Evolutionary conservation across 345 rosid species (phyloP), one percentile per base, ranked within the genome.

Genomic region (Cardiospermum halicacabum): DNA sequence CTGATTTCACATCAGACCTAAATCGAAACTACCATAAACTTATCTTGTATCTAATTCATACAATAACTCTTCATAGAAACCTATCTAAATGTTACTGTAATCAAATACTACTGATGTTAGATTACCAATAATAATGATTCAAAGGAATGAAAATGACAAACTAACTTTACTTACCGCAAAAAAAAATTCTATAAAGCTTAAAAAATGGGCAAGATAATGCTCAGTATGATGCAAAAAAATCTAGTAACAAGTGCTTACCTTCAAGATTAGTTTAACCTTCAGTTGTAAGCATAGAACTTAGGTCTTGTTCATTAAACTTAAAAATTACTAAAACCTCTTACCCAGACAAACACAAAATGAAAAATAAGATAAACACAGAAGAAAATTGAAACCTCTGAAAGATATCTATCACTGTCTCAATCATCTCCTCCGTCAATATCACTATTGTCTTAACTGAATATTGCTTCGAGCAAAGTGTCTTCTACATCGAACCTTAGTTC

Each of bases 401-500:
- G 77, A 77, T 81, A 90, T 72, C 91, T 95, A 70, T 93, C 96
- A 75, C 88, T 93, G 54, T 81, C 89, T 4, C 91, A 88, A 72
- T 86, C 89, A 81, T 79, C 83, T 62, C n/a, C n/a, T n/a, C 16
- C 79, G 7, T 60, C 72, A 56, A 31, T 68, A 71, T 75, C 85
- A 48, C 65, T 64, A 49, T 67, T 80, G 64, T 80, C 83, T 21
- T 77, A 86, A 56, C 74, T 60, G n/a, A 88, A 83, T 42, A 88
- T 68, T 4, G 71, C 79, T 40, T 87, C 89, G 40, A 88, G 81
- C 18, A 82, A 58, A 51, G 68, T 40, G 43, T 75, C 88, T 67
- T 65, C 69, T 61, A 74, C 31, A 68, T 75, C 76, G 62, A 71
- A 81, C 66, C 69, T 62, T 60, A 69, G 73, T 24, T 21, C 25